Base-by-base conservation (phyloP, 192 early-diverging fungal genomes). In the Backusella circina region DNA sequence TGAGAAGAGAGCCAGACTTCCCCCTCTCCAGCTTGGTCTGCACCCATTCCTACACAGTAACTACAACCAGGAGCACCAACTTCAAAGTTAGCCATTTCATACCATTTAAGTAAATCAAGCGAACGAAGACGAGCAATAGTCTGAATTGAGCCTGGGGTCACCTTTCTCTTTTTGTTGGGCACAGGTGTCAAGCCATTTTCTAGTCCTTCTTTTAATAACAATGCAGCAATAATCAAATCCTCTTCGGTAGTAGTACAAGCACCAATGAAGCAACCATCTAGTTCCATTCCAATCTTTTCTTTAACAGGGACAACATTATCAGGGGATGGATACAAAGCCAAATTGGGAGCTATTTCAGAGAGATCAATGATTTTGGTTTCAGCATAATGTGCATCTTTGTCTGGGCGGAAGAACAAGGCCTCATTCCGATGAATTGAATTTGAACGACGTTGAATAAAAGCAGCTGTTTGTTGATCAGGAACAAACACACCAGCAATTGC, bases 231-330 rank as follows among this genome's bases (percentile, higher is more conserved):
- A 68, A 94, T 94, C 54, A 94, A 85, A 73, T 94, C 93, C 75
- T 94, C 93, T 82, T 94, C 93, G 33, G 93, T 92, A 26, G 93
- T 94, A 38, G 93, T 94, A 75, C 93, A 94, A 21, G 93, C 93
- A 51, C 93, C 93, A 72, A 94, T 94, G 77, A 94, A 94, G 84
- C 86, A 86, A 81, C 93, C 93, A 65, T 94, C 93, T 33, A 94
- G 83, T 67, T 93, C 88, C 84, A 87, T 90, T 38, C 88, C 87
- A 64, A 84, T 72, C 31, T 75, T 76, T 73, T 90, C 83, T 71
- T 84, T 83, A 4, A 90, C 91, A 9, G 85, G 84, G 10, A 91
- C 89, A 18, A 93, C 91, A 70, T 94, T 93, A 76, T 94, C 93
- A 38, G 93, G 93, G 71, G 89, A 89, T 47, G 93, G 93, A 79